Evolutionary conservation across 2,329 filamentous ascomycete species (phyloP).

Genomic region (Aspergillus japonicus): DNA sequence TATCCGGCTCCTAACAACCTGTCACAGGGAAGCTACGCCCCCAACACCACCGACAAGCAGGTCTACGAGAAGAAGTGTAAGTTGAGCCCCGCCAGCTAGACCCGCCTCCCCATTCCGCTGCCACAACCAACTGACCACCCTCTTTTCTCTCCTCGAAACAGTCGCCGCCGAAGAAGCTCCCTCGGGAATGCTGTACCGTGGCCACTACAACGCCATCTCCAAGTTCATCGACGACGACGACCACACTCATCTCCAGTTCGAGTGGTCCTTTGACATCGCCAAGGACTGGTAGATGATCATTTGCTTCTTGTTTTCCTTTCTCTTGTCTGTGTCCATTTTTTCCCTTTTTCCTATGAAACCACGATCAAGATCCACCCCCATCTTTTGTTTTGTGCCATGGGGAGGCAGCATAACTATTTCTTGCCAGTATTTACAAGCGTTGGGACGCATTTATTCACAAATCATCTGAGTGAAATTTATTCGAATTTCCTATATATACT

Average conservation of each 20-base stretch:
- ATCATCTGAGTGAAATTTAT: not conserved
- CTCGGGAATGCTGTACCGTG: slow-evolving; percentile 82
- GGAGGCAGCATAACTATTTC: not conserved
- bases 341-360: slow-evolving; percentile 9
- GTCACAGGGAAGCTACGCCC: slow-evolving; percentile 79
- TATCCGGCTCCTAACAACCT: not conserved
- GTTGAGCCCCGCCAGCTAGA: slow-evolving; percentile 32
- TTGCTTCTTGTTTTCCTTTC: not conserved
- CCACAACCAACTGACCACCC: not conserved
- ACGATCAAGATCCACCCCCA: slow-evolving; percentile 1
- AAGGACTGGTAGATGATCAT: slow-evolving; percentile 72
- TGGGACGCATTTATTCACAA: slow-evolving; percentile 17
- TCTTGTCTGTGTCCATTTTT: not conserved
- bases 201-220: slow-evolving; percentile 84
- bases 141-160: slow-evolving; percentile 37
- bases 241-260: slow-evolving; percentile 83
- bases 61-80: slow-evolving; percentile 89
- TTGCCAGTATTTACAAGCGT: slow-evolving; percentile 23
- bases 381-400: not conserved
- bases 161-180: slow-evolving; percentile 92
- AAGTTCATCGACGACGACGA: slow-evolving; percentile 96
- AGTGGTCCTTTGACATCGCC: slow-evolving; percentile 94
- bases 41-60: slow-evolving; percentile 83
- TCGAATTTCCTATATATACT: not conserved
- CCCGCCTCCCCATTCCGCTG: not conserved